A percentile compares a stretch with the other conserved stretches of the same genome.
Evolutionary conservation across 2,329 filamentous ascomycete genomes (phyloP).

Genomic region (Thermochaetoides dissita): DNA sequence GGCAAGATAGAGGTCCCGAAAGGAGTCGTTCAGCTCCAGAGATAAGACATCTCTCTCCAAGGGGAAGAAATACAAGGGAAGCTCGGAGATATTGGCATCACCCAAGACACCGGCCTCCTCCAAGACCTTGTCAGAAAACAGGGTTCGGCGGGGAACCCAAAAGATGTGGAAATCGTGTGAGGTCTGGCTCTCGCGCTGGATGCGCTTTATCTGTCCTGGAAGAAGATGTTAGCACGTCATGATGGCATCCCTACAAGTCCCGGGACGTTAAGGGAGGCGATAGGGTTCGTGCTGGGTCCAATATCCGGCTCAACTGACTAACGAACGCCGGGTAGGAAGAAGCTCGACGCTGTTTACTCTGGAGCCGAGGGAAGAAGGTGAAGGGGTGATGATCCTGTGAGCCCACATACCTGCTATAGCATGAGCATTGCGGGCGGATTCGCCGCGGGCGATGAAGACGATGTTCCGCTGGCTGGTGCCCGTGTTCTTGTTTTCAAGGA

Average conservation of each 20-base stretch:
- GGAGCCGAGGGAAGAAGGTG: constrained; percentile 2
- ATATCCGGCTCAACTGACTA: constrained; percentile 8
- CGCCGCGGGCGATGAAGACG: constrained; percentile 81
- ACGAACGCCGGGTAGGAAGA: constrained; percentile 9
- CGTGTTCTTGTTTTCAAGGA: constrained; percentile 88
- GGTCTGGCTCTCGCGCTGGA: constrained; percentile 74
- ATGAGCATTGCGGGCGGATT: constrained; percentile 72
- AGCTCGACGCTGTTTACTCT: constrained; percentile 17
- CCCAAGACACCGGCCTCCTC: constrained; percentile 89
- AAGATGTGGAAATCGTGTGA: constrained; percentile 96
- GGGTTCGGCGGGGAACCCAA: constrained; percentile 84
- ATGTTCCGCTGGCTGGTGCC: constrained; percentile 92
- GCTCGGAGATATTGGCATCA: constrained; percentile 76
- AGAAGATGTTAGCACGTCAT: constrained; percentile 42
- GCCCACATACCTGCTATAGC: constrained; percentile 65
- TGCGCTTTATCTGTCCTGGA: constrained; percentile 76
- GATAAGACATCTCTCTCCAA: constrained; percentile 85
- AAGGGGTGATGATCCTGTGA: constrained; percentile 1
- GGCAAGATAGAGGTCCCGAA: constrained; percentile 72
- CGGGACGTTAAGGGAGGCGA: constrained; percentile 8
- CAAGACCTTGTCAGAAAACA: constrained; percentile 79
- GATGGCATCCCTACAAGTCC: constrained; percentile 32
- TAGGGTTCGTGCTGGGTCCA: constrained; percentile 11
- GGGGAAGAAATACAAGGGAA: constrained; percentile 80
- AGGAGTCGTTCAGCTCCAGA: constrained; percentile 75